Evolutionary conservation across 306 rosid genomes (phyloP).

Genomic region (Cucurbita ficifolia): DNA sequence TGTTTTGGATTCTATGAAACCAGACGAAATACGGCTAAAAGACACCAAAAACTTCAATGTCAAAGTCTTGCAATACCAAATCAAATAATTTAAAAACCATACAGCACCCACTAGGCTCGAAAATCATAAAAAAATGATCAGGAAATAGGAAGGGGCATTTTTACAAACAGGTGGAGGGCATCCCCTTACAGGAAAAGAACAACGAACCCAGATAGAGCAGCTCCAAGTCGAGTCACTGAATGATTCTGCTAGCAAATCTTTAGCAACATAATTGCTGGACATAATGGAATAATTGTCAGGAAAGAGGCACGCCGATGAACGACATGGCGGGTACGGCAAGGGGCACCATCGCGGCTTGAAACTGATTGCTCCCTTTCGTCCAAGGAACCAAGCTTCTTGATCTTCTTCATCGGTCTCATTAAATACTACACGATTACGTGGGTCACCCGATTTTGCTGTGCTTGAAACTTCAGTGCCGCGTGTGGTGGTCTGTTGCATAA

Average conservation of each 20-base stretch:
- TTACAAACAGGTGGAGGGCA: not conserved
- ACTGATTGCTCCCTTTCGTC: not conserved
- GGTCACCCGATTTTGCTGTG: not conserved
- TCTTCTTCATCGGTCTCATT: not conserved
- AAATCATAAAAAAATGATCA: not conserved
- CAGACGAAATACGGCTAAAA: not conserved
- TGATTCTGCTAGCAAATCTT: not conserved
- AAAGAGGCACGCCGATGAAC: not conserved
- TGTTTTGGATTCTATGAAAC: not conserved
- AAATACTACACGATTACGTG: not conserved
- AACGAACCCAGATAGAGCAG: not conserved
- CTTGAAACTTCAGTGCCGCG: not conserved
- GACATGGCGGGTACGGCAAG: constrained; percentile 4
- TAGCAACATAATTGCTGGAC: not conserved
- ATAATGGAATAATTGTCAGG: constrained; percentile 2
- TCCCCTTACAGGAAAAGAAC: not conserved
- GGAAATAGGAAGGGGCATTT: not conserved
- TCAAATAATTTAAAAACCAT: not conserved
- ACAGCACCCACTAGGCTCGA: not conserved
- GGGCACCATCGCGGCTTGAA: not conserved
- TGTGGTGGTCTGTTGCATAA: not conserved
- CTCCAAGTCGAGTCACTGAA: not conserved
- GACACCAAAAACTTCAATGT: not conserved
- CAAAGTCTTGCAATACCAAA: not conserved
- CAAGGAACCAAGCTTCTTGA: not conserved